These are phyloP conservation scores for Aristolochia californica DNA, from an alignment of 164 flowering plant species.

Conservation along the genomic window DNA sequence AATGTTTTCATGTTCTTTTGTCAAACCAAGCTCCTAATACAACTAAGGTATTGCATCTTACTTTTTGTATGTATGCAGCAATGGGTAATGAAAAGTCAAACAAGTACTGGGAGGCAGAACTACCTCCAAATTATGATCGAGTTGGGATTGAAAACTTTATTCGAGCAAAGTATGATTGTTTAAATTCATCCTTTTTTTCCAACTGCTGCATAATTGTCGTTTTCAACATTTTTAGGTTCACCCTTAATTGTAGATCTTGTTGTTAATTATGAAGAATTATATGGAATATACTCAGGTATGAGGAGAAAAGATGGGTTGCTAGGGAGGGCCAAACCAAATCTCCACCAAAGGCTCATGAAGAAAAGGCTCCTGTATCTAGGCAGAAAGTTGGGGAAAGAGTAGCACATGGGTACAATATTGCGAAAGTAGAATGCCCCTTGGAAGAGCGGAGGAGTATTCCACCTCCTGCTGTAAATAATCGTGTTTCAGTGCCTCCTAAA, in stretches of 20 bases:
- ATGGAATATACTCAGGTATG: constrained; percentile 47
- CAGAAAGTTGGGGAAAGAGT: constrained; percentile 35
- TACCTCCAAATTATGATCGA: constrained; percentile 85
- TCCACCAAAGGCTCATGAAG: constrained; percentile 43
- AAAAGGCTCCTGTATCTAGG: constrained; percentile 25
- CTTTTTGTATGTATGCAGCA: constrained; percentile 25
- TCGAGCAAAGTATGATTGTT: constrained; percentile 77
- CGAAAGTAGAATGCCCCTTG: constrained; percentile 26
- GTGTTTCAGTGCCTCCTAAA: constrained; percentile 39
- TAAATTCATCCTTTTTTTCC: background rate
- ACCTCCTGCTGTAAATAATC: constrained; percentile 20
- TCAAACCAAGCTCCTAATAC: background rate
- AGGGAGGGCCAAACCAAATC: constrained; percentile 52
- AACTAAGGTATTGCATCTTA: background rate
- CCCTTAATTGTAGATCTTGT: too few species aligned
- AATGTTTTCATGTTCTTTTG: background rate
- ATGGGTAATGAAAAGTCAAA: constrained; percentile 91
- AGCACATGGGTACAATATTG: constrained; percentile 16
- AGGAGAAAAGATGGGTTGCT: constrained; percentile 89
- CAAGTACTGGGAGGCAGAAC: constrained; percentile 88
- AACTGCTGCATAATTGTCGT: background rate
- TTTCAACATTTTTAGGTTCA: background rate
- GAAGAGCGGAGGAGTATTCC: constrained; percentile 40
- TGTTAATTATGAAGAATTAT: background rate
- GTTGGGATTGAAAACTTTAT: constrained; percentile 93